Evolutionary conservation across 129 eudicot species (phyloP).

Genomic region (Helianthus tuberosus): DNA sequence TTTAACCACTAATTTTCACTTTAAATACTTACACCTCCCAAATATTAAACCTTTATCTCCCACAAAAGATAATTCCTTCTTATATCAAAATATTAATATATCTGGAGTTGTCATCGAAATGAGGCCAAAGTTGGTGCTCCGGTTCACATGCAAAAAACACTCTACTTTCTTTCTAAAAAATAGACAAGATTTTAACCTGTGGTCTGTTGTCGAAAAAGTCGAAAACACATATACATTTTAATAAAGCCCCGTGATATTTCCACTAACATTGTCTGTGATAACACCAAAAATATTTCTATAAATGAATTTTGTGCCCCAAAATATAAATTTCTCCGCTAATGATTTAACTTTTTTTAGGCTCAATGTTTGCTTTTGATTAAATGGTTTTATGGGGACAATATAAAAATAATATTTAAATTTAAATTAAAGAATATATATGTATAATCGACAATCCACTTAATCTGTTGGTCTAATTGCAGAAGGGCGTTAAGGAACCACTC

Average conservation of each 20-base stretch:
- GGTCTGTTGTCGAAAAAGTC: conserved; percentile 34
- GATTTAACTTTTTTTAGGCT: not conserved
- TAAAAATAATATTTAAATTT: not conserved
- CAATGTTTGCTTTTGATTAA: not conserved
- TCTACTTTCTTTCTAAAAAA: conserved; percentile 9
- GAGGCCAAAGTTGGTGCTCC: conserved; percentile 8
- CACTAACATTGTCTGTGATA: conserved; percentile 30
- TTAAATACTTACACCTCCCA: too few species aligned
- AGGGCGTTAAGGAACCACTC: not conserved
- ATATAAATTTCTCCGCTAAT: not conserved
- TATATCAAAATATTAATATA: not conserved
- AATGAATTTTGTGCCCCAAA: not conserved
- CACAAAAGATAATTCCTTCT: too few species aligned
- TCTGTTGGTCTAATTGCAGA: conserved; percentile 16
- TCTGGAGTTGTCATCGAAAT: not conserved
- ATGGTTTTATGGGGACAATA: not conserved
- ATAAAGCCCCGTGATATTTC: conserved; percentile 40
- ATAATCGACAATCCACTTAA: not conserved
- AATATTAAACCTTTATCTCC: too few species aligned
- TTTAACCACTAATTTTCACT: too few species aligned
- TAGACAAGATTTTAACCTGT: conserved; percentile 29
- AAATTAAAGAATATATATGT: not conserved
- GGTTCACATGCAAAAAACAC: conserved; percentile 16
- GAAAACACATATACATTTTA: conserved; percentile 14
- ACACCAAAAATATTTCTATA: not conserved